Evolutionary conservation across 176 grass and related monocot species (phyloP).

Genomic region (Oryza australiensis): DNA sequence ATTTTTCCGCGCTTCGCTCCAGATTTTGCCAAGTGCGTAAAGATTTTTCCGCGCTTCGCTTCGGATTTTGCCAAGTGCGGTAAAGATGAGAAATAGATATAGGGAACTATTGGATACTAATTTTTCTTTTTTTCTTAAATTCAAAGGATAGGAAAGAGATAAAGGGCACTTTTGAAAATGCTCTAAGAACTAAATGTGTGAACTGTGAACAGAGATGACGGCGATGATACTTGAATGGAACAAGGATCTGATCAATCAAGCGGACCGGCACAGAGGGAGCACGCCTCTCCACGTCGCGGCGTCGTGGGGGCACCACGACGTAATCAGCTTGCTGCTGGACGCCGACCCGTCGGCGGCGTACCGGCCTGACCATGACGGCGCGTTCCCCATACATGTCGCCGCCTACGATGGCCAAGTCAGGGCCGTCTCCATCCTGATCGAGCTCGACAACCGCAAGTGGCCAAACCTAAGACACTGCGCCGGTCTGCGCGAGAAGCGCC

Average conservation of each 20-base stretch:
- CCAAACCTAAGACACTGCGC: no score
- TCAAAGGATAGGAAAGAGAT: no score
- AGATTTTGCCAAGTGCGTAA: no score
- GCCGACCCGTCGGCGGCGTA: not conserved
- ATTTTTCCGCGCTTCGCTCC: no score
- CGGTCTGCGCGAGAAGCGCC: not conserved
- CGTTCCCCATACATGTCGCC: slow-evolving; percentile 47
- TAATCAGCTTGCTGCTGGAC: not conserved
- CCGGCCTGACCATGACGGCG: not conserved
- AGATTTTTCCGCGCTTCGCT: no score
- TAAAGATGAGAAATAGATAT: no score
- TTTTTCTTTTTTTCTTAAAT: no score
- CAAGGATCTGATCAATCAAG: not conserved
- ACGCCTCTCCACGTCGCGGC: slow-evolving; percentile 40
- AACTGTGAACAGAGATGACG: not conserved
- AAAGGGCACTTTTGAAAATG: no score
- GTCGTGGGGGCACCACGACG: not conserved
- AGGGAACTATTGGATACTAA: no score
- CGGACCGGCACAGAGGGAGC: slow-evolving; percentile 10
- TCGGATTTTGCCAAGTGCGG: no score
- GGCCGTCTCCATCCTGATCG: not conserved
- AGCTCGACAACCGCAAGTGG: no score
- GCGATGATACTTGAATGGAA: slow-evolving; percentile 4
- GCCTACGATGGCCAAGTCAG: not conserved
- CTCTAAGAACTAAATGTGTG: no score